Conservation (phyloP, 2,329 filamentous ascomycete genomes). For the Amauroascus niger region DNA sequence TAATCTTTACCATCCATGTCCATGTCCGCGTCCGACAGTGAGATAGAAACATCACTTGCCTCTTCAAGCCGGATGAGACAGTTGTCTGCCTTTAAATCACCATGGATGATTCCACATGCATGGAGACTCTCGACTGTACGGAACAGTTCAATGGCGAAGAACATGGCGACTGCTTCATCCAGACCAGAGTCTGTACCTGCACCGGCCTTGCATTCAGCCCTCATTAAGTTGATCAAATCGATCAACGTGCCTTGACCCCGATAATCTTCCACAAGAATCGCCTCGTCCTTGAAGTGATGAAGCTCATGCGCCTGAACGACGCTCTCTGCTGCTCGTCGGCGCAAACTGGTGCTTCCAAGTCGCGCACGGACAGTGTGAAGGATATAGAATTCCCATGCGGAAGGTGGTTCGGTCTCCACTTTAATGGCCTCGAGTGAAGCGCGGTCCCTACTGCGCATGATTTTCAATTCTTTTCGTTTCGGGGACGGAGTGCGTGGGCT, state of each 20-base stretch:
- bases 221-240: conserved; percentile 84
- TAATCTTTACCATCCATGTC: conserved; percentile 46
- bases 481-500: conserved; percentile 48
- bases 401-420: conserved; percentile 74
- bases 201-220: conserved; percentile 51
- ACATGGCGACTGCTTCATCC: conserved; percentile 89
- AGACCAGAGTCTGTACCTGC: conserved; percentile 53
- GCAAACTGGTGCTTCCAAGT: conserved; percentile 50
- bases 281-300: conserved; percentile 83
- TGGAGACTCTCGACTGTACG: conserved; percentile 85
- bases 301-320: conserved; percentile 79
- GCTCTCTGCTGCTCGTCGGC: conserved; percentile 60
- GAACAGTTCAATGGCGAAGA: conserved; percentile 84
- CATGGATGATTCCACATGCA: conserved; percentile 68
- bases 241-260: conserved; percentile 83
- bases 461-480: conserved; percentile 21
- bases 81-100: conserved; percentile 92
- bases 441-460: conserved; percentile 23
- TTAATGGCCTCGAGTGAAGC: conserved; percentile 78
- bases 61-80: conserved; percentile 81
- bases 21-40: conserved; percentile 18
- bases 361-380: conserved; percentile 72
- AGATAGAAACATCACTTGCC: conserved; percentile 11
- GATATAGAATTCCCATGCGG: conserved; percentile 93
- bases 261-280: conserved; percentile 79